Base-by-base conservation (phyloP, 2,329 filamentous ascomycete species). In the Microsporum canis region DNA sequence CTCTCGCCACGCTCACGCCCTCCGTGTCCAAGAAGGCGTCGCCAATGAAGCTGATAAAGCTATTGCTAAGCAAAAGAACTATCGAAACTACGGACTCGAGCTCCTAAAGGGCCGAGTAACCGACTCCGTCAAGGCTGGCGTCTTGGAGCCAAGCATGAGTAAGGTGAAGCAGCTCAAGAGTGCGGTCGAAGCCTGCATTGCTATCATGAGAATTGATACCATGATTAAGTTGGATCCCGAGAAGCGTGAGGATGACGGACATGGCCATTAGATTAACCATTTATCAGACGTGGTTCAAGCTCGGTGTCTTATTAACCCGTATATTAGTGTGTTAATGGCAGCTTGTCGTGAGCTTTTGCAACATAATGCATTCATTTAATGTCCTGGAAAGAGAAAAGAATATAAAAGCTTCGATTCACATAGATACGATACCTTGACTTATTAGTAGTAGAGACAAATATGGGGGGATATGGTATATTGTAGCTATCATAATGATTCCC, bases 191-290 rank as follows among this genome's bases (percentile, higher is more conserved):
- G 94, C 94, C 60, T 97, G 94, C 76, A 95, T 99, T 76, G 89
- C 91, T 72, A 97, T 99, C 74, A 97, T 99, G 94, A 85, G 94
- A 71, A 99, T 99, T 73, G 94, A 99, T 79, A 97, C 94, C 66
- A 82, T 99, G 77, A 97, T 99, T 78, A 95, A 95, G 81, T 79
- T 99, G 75, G 94, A 99, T 80, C 91, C 91, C 17, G 91, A 96
- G 80, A 83, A 87, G 79, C 82, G 83, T 71, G 83, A 85, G 71
- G 83, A 95, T 77, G 89, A 94, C 70, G 91, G 89, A 61, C 89
- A 95, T 77, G 90, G 87, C 60, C 90, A 95, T 78, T 94, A 82
- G 43, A 57, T 36, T 10, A 55, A 55, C 5, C 8, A 47, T 23
- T 27, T 23, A 8, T 47, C 43, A 27, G 17, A 47, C 43, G 43